Evolutionary conservation across 768 basidiomycete genomes (phyloP).

Genomic region (Exsudoporus frostii): DNA sequence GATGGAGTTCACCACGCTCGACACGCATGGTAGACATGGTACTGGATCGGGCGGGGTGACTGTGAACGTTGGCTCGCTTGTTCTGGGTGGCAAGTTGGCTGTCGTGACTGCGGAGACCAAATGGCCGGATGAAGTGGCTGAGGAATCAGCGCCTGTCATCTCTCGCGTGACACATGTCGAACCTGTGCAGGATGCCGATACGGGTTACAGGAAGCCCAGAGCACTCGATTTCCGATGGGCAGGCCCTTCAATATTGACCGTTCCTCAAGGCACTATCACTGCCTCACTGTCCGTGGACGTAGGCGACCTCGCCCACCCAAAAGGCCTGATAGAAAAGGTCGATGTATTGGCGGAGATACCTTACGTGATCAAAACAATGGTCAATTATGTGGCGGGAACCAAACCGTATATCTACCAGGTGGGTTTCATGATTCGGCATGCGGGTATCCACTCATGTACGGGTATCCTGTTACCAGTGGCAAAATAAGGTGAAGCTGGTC

Average conservation of each 20-base stretch:
- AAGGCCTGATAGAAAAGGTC: slow-evolving; percentile 86
- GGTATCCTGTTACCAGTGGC: slow-evolving; percentile 41
- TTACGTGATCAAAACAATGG: slow-evolving; percentile 84
- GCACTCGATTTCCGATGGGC: slow-evolving; percentile 76
- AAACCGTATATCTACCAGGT: slow-evolving; percentile 96
- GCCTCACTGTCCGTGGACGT: slow-evolving; percentile 58
- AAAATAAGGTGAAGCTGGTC: slow-evolving; percentile 50
- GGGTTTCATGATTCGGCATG: slow-evolving; percentile 20
- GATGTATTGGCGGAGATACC: slow-evolving; percentile 96
- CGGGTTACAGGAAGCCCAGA: slow-evolving; percentile 73
- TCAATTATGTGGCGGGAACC: slow-evolving; percentile 90
- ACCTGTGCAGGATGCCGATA: slow-evolving; percentile 65
- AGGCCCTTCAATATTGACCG: slow-evolving; percentile 57
- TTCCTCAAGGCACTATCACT: slow-evolving; percentile 49
- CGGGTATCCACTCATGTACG: neutral
- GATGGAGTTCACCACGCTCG: slow-evolving; percentile 93
- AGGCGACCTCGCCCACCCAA: slow-evolving; percentile 53
- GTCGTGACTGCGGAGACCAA: slow-evolving; percentile 77
- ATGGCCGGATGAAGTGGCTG: slow-evolving; percentile 60
- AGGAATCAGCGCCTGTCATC: slow-evolving; percentile 47
- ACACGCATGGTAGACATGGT: slow-evolving; percentile 75
- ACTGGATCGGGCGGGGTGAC: slow-evolving; percentile 77
- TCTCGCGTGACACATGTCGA: slow-evolving; percentile 68
- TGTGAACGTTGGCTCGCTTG: slow-evolving; percentile 83
- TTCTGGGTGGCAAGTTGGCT: slow-evolving; percentile 74